Conservation (phyloP, 139 green algal species). For the Zygnema cylindricum region DNA sequence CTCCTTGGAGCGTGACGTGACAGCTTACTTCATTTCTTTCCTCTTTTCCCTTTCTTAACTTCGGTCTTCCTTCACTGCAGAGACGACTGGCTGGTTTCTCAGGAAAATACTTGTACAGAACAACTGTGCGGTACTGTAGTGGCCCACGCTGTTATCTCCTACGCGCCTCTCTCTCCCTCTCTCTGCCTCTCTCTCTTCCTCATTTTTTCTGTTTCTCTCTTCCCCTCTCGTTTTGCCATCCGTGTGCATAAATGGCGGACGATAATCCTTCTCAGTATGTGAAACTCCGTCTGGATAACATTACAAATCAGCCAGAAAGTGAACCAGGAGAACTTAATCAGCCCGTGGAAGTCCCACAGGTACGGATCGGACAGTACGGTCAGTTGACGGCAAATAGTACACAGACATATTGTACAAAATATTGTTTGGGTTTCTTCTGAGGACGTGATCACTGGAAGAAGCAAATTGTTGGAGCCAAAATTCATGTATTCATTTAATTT, state of each 20-base stretch:
- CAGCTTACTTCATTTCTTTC: background rate
- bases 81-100: background rate
- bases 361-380: no score
- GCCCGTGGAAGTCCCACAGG: slow-evolving; percentile 48
- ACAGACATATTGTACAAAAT: no score
- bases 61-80: background rate
- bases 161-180: slow-evolving; percentile 23
- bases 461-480: no score
- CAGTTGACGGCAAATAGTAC: no score
- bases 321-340: slow-evolving; percentile 44
- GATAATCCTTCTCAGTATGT: slow-evolving; percentile 48
- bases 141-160: no score
- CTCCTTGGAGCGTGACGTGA: background rate
- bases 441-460: no score
- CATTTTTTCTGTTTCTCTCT: background rate
- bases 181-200: slow-evolving; percentile 6
- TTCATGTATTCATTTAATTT: no score
- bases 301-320: slow-evolving; percentile 32
- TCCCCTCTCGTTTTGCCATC: background rate
- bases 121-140: no score
- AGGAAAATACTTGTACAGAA: no score
- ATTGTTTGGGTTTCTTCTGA: no score
- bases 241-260: background rate
- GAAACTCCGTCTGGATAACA: slow-evolving; percentile 36
- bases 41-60: background rate